Evolutionary conservation across 495 filamentous ascomycete species (phyloP), one percentile per base, ranked within the genome.

Genomic region (Podospora pseudoanserina): DNA sequence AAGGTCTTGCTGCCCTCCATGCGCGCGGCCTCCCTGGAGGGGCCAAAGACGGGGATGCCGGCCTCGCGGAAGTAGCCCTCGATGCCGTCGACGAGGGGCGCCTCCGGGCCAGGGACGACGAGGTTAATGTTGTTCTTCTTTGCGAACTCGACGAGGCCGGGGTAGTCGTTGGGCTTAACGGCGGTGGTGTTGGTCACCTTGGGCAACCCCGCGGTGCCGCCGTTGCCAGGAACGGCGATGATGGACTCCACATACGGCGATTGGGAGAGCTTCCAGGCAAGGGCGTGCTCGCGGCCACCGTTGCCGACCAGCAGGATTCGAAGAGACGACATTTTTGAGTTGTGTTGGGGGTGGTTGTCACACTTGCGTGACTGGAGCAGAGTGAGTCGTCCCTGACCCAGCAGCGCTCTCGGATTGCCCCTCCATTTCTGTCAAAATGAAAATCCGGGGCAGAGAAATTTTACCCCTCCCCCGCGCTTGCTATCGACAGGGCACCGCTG

Each of bases 1-100:
- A 96, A 98, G 16, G 94, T 90, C 83, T 99, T 98, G 77, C 90
- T 94, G 65, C 95, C 95, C 78, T 99, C 95, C 89, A 99, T 91
- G 64, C 86, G 85, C 32, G 96, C 94, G 54, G 95, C 96, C 53
- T 85, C 86, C 82, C 92, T 88, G 60, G 89, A 90, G 2, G 95
- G 95, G 16, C 95, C 95, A 72, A 97, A 99, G 79, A 88, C 90
- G 73, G 87, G 84, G 71, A 97, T 93, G 19, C 88, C 88, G 59
- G 87, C 90, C 84, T 79, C 85, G 75, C 88, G 83, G 83, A 99
- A 97, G 80, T 90, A 91, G 69, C 87, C 89, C 69, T 91, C 89
- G 60, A 97, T 90, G 28, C 95, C 95, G 70, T 90, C 93, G 15
- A 98, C 95, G n/a, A 99, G 84, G 11, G 95, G 94, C 5, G 90